Conservation (phyloP, 192 early-diverging fungal genomes). For the Geranomyces variabilis region DNA sequence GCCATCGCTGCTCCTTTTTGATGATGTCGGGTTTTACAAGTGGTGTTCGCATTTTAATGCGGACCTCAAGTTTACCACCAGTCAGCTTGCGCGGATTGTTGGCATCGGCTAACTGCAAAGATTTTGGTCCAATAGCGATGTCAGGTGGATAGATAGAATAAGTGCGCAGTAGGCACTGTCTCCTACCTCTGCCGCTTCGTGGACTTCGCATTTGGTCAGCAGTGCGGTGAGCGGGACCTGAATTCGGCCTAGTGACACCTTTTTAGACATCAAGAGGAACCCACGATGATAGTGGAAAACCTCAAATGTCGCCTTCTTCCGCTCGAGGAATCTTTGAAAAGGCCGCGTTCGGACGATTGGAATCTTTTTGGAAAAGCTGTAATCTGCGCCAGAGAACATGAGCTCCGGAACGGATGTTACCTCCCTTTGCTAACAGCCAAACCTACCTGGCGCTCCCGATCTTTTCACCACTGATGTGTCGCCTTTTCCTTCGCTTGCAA, state of each 20-base stretch:
- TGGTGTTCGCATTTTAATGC: slow-evolving; percentile 66
- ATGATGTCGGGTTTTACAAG: slow-evolving; percentile 61
- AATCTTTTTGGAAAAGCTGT: slow-evolving; percentile 38
- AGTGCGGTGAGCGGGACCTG: slow-evolving; percentile 59
- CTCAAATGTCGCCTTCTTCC: slow-evolving; percentile 72
- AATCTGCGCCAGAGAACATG: slow-evolving; percentile 1
- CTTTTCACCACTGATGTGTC: slow-evolving; percentile 56
- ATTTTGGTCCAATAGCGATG: neutral
- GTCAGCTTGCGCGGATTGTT: slow-evolving; percentile 58
- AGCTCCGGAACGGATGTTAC: slow-evolving; percentile 58
- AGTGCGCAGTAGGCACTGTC: neutral
- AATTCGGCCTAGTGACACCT: slow-evolving; percentile 59
- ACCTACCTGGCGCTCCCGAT: slow-evolving; percentile 56
- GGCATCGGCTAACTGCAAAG: slow-evolving; percentile 61
- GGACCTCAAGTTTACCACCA: slow-evolving; percentile 71
- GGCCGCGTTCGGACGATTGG: slow-evolving; percentile 64
- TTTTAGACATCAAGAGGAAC: slow-evolving; percentile 52
- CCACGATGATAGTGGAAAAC: slow-evolving; percentile 66
- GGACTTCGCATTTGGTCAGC: slow-evolving; percentile 65
- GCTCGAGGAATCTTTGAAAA: slow-evolving; percentile 68
- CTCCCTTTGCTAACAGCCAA: too few relatives aligned
- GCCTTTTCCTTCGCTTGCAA: slow-evolving; percentile 62
- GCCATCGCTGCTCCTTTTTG: slow-evolving; percentile 40
- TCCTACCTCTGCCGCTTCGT: slow-evolving; percentile 64
- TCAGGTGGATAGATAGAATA: too few relatives aligned